phyloP scores from a whole-genome alignment of 768 basidiomycete genomes.

The Leccinum truebloodii region DNA sequence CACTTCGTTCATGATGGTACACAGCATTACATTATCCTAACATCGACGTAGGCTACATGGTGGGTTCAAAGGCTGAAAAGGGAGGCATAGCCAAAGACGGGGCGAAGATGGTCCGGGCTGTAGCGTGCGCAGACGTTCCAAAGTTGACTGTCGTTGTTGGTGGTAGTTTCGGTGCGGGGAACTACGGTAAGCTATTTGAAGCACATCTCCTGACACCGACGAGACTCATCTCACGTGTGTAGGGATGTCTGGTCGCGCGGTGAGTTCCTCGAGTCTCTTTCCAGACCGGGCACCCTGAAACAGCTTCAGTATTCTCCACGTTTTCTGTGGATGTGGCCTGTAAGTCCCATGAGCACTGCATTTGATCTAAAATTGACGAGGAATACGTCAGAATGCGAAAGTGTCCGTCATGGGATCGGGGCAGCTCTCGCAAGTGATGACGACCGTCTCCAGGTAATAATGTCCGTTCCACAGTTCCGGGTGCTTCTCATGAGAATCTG shows the following conservation, averaged over 20 bases:
- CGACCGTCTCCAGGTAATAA: constrained; percentile 81
- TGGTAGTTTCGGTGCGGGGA: constrained; percentile 93
- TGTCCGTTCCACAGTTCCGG: constrained; percentile 3
- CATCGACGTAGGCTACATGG: constrained; percentile 76
- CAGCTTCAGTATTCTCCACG: constrained; percentile 78
- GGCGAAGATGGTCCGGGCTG: constrained; percentile 96
- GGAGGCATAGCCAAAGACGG: constrained; percentile 94
- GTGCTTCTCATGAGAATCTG: neutral
- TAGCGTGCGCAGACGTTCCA: constrained; percentile 91
- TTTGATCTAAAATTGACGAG: constrained; percentile 11
- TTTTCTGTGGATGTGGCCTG: constrained; percentile 99
- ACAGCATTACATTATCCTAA: constrained; percentile 5
- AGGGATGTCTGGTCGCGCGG: constrained; percentile 94
- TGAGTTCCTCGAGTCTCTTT: constrained; percentile 42
- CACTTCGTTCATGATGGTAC: constrained; percentile 4
- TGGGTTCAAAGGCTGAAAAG: constrained; percentile 91
- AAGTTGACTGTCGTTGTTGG: constrained; percentile 93
- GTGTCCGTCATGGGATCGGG: constrained; percentile 95
- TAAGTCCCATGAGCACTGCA: constrained; percentile 38
- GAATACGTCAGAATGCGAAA: constrained; percentile 69
- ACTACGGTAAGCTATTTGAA: constrained; percentile 65
- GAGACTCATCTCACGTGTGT: constrained; percentile 15
- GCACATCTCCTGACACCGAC: constrained; percentile 6
- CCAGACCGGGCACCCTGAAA: constrained; percentile 6
- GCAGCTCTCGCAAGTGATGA: constrained; percentile 93